Base-by-base conservation (phyloP, 768 basidiomycete genomes). In the Hypholoma fasciculare region DNA sequence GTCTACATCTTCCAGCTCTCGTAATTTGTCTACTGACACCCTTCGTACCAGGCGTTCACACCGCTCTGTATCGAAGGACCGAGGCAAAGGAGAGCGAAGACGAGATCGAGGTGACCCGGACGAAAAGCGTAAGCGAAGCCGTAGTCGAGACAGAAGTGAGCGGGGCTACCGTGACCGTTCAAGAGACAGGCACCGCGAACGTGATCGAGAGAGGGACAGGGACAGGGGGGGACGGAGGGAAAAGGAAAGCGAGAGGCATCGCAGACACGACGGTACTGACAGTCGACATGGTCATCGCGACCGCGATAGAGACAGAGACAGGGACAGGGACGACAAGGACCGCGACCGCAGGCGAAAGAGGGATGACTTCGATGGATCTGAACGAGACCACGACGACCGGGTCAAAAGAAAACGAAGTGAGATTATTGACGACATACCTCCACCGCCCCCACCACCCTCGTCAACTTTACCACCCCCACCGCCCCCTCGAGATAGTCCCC, bases 21-120 rank as follows among this genome's bases (percentile, higher is more conserved):
- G 89, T 64, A 88, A 88, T 68, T 83, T 85, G 70, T 91, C 90
- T 3, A 85, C 86, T 38, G 90, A 91, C 69, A 92, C 90, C 9
- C 84, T 85, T 63, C 84, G 83, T 44, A 91, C 89, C 19, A 81
- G 78, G 63, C 81, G 82, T 58, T 92, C 90, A 48, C 89, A 90
- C 65, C 80, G 84, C 60, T 93, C 92, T 9, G 76, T 74, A 52
- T 92, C 91, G 20, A 78, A 83, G 64, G 89, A 88, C 54, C 76
- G 78, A 50, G 75, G 88, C 51, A 81, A 78, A 64, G 77, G 79
- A 56, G 86, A 86, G 37, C 78, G 76, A 54, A 79, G 82, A 19
- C 78, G 83, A 37, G 79, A 80, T 36, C 77, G 77, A 59, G 76
- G 65, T 53, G 83, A 88, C 3, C 76, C 83, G 46, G 82, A 85